Evolutionary conservation across 1,284 basidiomycete genomes (phyloP), one percentile per base, ranked within the genome.

Genomic region (Ceratobasidium sp.): DNA sequence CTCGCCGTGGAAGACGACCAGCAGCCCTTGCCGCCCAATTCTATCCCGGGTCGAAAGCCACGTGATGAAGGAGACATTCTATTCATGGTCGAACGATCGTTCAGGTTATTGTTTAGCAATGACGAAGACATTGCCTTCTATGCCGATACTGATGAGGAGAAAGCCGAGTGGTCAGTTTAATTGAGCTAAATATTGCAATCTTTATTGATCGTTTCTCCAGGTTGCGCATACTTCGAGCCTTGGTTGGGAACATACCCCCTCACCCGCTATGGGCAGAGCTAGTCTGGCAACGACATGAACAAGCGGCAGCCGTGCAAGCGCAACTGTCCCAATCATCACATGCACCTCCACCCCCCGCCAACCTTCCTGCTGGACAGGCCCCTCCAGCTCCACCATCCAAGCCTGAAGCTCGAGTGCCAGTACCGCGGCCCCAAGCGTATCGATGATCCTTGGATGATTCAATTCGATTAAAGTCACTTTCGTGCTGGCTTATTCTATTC

Each of bases 251-350:
- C 73, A 94, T 96, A 77, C 95, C 95, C 23, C 89, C 91, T 1
- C 92, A 96, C 79, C 93, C 94, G 2, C 83, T 96, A 3, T 97
- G 95, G 95, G 95, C 92, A 3, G 94, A 96, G 82, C 81, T 96
- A 43, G 82, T 95, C 41, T 93, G 91, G 90, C 91, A 93, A 78
- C 85, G 89, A 46, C 90, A 92, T 76, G 81, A 87, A 73, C 86
- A 88, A 74, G 50, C 69, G n/a, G 63, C 75, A 16, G 66, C 63
- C 38, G 63, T 50, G 21, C 61, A 59, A 35, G 61, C 46, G 21
- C 61, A 67, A n/a, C 63, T 54, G 38, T n/a, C 63, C 30, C 50
- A 55, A 30, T 23, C n/a, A 41, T 16, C 38, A 6, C 35, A 61
- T 11, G 38, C 52, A 52, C 46, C 49, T 41, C 46, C 46, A 32